These are phyloP conservation scores for Beauveria sp. DNA, from an alignment of 2,329 filamentous ascomycete genomes.

Conservation along the genomic window DNA sequence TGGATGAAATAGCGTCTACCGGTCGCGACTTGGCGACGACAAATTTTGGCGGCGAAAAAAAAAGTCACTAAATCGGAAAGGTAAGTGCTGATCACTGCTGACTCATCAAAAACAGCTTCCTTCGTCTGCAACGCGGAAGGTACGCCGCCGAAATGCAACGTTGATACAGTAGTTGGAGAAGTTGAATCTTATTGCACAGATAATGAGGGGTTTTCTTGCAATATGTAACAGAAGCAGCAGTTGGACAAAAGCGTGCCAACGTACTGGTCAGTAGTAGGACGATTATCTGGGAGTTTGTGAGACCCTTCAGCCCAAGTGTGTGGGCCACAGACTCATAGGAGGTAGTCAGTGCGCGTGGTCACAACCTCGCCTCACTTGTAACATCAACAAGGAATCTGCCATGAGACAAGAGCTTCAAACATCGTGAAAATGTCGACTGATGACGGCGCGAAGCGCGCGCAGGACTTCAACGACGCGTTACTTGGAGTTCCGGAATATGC, in stretches of 20 bases:
- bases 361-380: background rate
- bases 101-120: background rate
- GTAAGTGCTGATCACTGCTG: conserved; percentile 4
- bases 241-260: background rate
- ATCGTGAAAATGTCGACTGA: conserved; percentile 4
- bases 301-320: background rate
- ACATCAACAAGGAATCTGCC: background rate
- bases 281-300: background rate
- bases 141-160: too few species aligned
- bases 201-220: too few species aligned
- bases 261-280: background rate
- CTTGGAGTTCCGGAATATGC: conserved; percentile 21
- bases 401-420: background rate
- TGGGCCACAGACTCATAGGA: background rate
- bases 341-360: background rate
- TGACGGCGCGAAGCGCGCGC: conserved; percentile 19
- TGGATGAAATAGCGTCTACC: background rate
- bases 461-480: conserved; percentile 21
- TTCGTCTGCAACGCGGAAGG: background rate
- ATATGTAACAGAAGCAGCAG: background rate
- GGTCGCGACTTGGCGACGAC: background rate
- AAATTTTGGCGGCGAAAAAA: conserved; percentile 2
- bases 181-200: too few species aligned
- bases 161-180: too few species aligned
- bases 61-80: background rate